These are phyloP conservation scores for Juncus inflexus DNA, from an alignment of 176 grass and related monocot genomes.

Conservation along the genomic window DNA sequence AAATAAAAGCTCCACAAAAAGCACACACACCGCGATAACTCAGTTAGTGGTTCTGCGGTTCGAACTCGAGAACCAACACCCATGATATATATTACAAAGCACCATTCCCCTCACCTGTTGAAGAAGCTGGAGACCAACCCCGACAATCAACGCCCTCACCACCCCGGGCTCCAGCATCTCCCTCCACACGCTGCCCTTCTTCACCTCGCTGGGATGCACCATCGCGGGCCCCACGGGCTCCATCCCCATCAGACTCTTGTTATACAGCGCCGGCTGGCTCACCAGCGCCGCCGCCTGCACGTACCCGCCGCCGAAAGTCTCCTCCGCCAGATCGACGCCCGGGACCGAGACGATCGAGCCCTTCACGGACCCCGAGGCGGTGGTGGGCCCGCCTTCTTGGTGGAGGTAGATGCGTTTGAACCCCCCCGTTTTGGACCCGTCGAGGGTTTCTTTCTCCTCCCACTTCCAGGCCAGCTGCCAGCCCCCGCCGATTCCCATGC, in stretches of 20 bases:
- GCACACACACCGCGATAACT: too few species aligned
- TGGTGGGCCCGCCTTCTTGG: constrained; percentile 45
- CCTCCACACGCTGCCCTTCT: constrained; percentile 58
- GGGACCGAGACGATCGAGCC: constrained; percentile 81
- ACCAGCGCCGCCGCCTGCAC: constrained; percentile 94
- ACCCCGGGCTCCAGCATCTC: constrained; percentile 92
- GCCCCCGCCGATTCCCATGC: constrained; percentile 95
- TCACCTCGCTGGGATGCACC: constrained; percentile 64
- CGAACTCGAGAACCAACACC: too few species aligned
- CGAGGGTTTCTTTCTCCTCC: constrained; percentile 73
- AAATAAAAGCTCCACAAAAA: too few species aligned
- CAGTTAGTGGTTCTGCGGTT: too few species aligned
- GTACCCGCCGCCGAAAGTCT: constrained; percentile 36
- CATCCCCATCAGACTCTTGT: constrained; percentile 67
- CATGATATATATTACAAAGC: background rate
- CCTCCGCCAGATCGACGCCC: constrained; percentile 54
- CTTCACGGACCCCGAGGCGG: constrained; percentile 36
- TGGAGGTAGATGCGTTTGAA: constrained; percentile 98
- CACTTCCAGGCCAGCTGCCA: constrained; percentile 99
- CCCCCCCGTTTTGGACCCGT: constrained; percentile 77
- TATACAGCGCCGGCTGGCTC: constrained; percentile 80
- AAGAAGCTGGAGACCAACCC: constrained; percentile 83
- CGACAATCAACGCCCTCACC: constrained; percentile 72
- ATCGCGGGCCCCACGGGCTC: constrained; percentile 77
- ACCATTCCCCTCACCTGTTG: constrained; percentile 55